phyloP scores from a whole-genome alignment of 371 early-diverging fungal species.

The Parasitella parasitica region DNA sequence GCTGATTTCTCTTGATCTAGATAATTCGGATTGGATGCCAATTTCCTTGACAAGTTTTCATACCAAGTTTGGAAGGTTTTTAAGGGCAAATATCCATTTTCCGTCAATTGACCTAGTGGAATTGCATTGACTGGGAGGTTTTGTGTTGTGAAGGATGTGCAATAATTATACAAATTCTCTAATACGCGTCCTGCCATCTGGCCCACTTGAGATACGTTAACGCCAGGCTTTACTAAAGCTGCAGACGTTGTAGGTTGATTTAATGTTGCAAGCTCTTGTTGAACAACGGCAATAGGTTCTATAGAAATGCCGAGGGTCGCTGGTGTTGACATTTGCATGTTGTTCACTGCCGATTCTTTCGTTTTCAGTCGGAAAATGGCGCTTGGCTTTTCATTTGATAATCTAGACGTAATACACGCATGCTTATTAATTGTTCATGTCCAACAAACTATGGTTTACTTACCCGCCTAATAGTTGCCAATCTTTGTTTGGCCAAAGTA shows the following conservation, averaged over 20 bases:
- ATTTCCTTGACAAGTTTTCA: constrained; percentile 59
- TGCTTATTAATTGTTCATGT: too few species aligned
- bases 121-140: constrained; percentile 59
- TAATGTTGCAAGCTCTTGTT: constrained; percentile 50
- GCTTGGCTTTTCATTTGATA: constrained; percentile 76
- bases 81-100: constrained; percentile 58
- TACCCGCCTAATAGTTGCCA: constrained; percentile 88
- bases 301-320: constrained; percentile 91
- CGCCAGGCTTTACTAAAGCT: constrained; percentile 27
- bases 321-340: constrained; percentile 32
- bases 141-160: constrained; percentile 71
- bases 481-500: constrained; percentile 81
- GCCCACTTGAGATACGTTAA: constrained; percentile 37
- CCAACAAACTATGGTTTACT: constrained; percentile 11
- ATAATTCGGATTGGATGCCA: constrained; percentile 57
- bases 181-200: constrained; percentile 48
- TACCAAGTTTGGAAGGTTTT: constrained; percentile 92
- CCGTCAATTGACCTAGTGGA: constrained; percentile 47
- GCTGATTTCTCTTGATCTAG: constrained; percentile 27
- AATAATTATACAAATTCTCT: constrained; percentile 77
- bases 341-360: constrained; percentile 10
- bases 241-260: constrained; percentile 4
- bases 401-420: constrained; percentile 26
- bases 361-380: constrained; percentile 72
- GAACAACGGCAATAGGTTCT: constrained; percentile 74